These are phyloP conservation scores for Auricularia sp. DNA, from an alignment of 768 basidiomycete genomes.

Conservation along the genomic window DNA sequence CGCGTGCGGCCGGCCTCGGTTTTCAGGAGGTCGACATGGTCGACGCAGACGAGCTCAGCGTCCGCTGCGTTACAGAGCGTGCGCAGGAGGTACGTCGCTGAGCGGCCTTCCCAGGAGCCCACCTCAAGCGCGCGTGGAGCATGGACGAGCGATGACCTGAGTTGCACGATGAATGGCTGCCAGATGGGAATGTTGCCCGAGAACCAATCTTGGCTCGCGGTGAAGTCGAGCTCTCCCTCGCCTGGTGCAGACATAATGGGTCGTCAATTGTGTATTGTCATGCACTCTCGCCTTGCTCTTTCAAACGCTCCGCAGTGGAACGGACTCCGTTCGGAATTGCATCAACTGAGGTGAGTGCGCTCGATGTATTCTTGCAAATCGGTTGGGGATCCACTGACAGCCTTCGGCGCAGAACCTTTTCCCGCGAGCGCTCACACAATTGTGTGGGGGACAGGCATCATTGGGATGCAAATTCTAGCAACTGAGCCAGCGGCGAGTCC, in stretches of 20 bases:
- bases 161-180: slow-evolving; percentile 26
- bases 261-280: neutral
- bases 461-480: too few species aligned
- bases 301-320: too few species aligned
- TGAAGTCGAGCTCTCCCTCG: slow-evolving; percentile 28
- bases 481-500: too few species aligned
- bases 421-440: too few species aligned
- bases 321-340: too few species aligned
- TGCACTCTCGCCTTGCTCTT: neutral
- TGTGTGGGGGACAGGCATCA: too few species aligned
- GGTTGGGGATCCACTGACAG: too few species aligned
- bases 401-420: too few species aligned
- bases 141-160: slow-evolving; percentile 1
- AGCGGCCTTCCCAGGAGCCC: slow-evolving; percentile 56
- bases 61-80: slow-evolving; percentile 30
- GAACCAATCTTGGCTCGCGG: slow-evolving; percentile 48
- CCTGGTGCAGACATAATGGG: neutral
- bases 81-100: slow-evolving; percentile 43
- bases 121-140: slow-evolving; percentile 44
- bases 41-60: slow-evolving; percentile 44
- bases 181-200: slow-evolving; percentile 34
- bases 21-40: slow-evolving; percentile 46
- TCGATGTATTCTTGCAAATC: too few species aligned
- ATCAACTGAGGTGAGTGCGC: too few species aligned
- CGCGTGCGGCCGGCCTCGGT: slow-evolving; percentile 40